A percentile compares a stretch with the other conserved stretches of the same genome.
Evolutionary conservation across 108 stramenopile genomes (phyloP).

Genomic region (Asterionellopsis glacialis): DNA sequence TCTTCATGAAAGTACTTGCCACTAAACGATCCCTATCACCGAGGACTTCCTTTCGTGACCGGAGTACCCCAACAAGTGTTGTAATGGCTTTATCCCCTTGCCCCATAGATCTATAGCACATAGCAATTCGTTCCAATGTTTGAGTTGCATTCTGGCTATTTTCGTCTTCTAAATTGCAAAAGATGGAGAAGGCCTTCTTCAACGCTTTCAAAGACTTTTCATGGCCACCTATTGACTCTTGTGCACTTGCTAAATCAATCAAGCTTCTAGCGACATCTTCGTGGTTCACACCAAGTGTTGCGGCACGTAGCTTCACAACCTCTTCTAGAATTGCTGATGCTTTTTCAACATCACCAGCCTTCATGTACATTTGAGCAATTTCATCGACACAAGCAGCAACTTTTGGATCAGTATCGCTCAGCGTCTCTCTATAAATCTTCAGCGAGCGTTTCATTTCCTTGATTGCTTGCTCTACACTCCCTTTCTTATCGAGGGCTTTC

Average conservation of each 20-base stretch:
- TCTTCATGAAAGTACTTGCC: slow-evolving; percentile 47
- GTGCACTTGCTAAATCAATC: slow-evolving; percentile 38
- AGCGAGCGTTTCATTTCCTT: slow-evolving; percentile 54
- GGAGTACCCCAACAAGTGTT: slow-evolving; percentile 50
- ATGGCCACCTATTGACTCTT: slow-evolving; percentile 50
- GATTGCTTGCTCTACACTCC: slow-evolving; percentile 39
- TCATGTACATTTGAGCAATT: slow-evolving; percentile 51
- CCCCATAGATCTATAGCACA: slow-evolving; percentile 42
- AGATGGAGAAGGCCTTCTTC: slow-evolving; percentile 60
- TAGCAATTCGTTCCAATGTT: slow-evolving; percentile 43
- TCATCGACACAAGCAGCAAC: slow-evolving; percentile 52
- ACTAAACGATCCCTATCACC: slow-evolving; percentile 37
- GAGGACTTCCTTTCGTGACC: slow-evolving; percentile 31
- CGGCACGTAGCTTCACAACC: slow-evolving; percentile 59
- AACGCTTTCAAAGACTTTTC: slow-evolving; percentile 48
- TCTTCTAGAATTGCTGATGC: slow-evolving; percentile 53
- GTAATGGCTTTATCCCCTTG: slow-evolving; percentile 47
- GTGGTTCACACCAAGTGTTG: slow-evolving; percentile 36
- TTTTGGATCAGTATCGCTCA: slow-evolving; percentile 36
- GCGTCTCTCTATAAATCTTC: slow-evolving; percentile 46
- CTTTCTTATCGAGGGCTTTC: slow-evolving; percentile 33
- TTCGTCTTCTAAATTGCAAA: slow-evolving; percentile 36
- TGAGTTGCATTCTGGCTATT: slow-evolving; percentile 35
- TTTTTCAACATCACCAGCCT: slow-evolving; percentile 48
- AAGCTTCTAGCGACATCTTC: slow-evolving; percentile 44